A percentile compares a stretch with the other conserved stretches of the same genome.
These are phyloP conservation scores for Gnaphalium uliginosum DNA, from an alignment of 129 eudicot species.

Conservation along the genomic window DNA sequence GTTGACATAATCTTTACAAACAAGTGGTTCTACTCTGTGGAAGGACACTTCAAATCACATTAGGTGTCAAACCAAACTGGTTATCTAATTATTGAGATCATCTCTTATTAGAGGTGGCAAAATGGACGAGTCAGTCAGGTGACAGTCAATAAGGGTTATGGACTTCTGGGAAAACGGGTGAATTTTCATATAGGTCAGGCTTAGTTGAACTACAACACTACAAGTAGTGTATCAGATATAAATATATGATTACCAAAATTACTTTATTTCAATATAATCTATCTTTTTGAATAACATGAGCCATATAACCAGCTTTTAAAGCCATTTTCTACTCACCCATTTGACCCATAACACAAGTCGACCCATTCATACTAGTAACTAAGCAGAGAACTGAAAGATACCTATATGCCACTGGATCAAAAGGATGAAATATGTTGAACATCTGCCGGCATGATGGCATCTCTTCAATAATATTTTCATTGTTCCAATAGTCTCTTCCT, in stretches of 20 bases:
- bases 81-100: background rate
- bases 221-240: background rate
- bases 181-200: background rate
- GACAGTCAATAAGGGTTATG: background rate
- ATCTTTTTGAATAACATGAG: background rate
- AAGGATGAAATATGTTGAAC: constrained; percentile 97
- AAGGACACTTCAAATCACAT: constrained; percentile 18
- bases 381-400: constrained; percentile 12
- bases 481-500: constrained; percentile 83
- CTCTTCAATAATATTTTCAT: constrained; percentile 79
- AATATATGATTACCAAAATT: background rate
- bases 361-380: constrained; percentile 1
- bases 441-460: constrained; percentile 88
- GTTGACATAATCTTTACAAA: constrained; percentile 66
- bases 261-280: background rate
- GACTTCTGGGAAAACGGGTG: background rate
- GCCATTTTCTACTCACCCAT: background rate
- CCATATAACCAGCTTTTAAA: background rate
- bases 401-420: constrained; percentile 99
- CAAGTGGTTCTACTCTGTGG: constrained; percentile 82
- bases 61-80: constrained; percentile 7
- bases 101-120: background rate
- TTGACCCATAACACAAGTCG: constrained; percentile 9
- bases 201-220: background rate
- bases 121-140: background rate